Evolutionary conservation across 371 early-diverging fungal genomes (phyloP), one percentile per base, ranked within the genome.

Genomic region (Nosema granulosis): DNA sequence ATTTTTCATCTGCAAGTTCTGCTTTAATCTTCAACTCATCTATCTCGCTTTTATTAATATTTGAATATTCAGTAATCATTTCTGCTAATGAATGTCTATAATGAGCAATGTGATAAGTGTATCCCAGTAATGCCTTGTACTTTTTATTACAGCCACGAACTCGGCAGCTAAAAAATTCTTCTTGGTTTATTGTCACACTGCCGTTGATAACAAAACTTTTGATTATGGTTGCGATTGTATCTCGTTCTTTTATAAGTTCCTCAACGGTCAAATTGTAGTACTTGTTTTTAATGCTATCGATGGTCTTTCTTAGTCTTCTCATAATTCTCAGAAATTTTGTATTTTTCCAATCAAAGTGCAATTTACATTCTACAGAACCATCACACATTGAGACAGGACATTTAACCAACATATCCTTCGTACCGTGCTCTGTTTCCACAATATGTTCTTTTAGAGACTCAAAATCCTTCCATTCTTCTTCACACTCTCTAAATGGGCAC

Each of bases 381-480:
- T 59, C n/a, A 59, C 59, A 59, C 1, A 3, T 3, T 29, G 4
- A 4, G 32, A 59, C 32, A 31, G 59, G 59, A n/a, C 59, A 59
- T 59, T 59, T 26, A 13, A 59, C 11, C 9, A 12, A 16, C 3
- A 31, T 13, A 26, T 31, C 87, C 88, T 87, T 88, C 88, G 78
- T 87, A 88, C 87, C 87, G 88, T 84, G 86, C 87, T 87, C 88
- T 88, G 87, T 88, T 88, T 88, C 88, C 83, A 84, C 78, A 87
- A 88, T 87, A 87, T 88, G 88, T 88, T 76, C 77, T 76, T 87
- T 87, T 88, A 88, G 18, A 50, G 9, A 2, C 38, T 3, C 2
- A 18, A 24, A 2, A 2, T 38, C 32, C 6, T 16, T 11, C 24
- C 43, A 49, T 24, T 12, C 4, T 43, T 13, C 38, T 26, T 50